Evolutionary conservation across 768 basidiomycete species (phyloP).

Genomic region (Cantharellus cinnabarinus): DNA sequence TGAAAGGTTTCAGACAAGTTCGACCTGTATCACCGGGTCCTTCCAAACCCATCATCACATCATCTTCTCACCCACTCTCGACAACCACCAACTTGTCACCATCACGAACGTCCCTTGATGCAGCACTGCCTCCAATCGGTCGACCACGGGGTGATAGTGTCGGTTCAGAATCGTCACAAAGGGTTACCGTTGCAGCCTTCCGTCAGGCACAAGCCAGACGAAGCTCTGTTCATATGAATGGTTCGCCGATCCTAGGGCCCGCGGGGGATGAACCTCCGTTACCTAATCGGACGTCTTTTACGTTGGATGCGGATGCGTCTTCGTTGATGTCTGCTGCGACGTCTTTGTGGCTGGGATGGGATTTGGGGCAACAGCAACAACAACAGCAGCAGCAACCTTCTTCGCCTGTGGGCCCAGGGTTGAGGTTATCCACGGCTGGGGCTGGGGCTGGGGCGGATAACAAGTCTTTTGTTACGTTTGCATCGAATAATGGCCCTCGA

Average conservation of each 20-base stretch:
- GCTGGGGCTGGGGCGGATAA: too few species aligned
- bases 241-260: not conserved
- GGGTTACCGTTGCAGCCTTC: conserved; percentile 5
- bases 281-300: not conserved
- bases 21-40: conserved; percentile 3
- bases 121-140: not conserved
- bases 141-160: conserved; percentile 2
- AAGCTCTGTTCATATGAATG: not conserved
- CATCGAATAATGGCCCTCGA: too few species aligned
- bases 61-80: not conserved
- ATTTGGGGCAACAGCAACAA: too few species aligned
- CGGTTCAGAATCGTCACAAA: conserved; percentile 4
- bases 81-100: not conserved
- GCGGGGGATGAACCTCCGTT: not conserved
- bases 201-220: conserved; percentile 5
- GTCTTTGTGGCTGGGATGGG: too few species aligned
- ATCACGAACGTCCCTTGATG: not conserved
- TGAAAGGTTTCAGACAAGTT: conserved; percentile 4
- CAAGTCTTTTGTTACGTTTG: too few species aligned
- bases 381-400: too few species aligned
- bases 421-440: too few species aligned
- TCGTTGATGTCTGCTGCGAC: too few species aligned
- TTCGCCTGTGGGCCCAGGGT: too few species aligned
- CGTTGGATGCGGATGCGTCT: not conserved
- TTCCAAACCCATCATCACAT: not conserved